Evolutionary conservation across 2,329 filamentous ascomycete species (phyloP).

Genomic region (Xylariaceae sp.): DNA sequence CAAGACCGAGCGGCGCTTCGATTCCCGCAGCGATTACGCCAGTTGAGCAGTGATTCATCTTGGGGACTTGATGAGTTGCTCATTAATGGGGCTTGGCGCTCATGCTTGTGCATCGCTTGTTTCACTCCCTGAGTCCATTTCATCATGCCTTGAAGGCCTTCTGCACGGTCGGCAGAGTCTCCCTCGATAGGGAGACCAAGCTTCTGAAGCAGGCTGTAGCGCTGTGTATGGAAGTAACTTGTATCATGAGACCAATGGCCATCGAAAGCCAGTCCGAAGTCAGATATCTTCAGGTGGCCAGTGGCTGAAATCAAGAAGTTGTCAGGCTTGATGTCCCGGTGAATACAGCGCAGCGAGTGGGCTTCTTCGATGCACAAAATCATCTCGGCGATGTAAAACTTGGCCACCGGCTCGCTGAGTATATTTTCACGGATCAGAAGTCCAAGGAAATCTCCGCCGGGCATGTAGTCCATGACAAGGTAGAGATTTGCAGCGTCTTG

Average conservation of each 20-base stretch:
- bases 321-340: conserved; percentile 94
- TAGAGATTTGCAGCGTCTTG: conserved; percentile 82
- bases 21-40: conserved; percentile 64
- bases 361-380: conserved; percentile 90
- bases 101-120: conserved; percentile 37
- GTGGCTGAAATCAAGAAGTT: conserved; percentile 89
- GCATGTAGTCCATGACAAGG: conserved; percentile 97
- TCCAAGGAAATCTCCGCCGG: conserved; percentile 88
- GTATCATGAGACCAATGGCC: conserved; percentile 93
- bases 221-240: conserved; percentile 76
- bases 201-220: conserved; percentile 71
- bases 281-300: conserved; percentile 90
- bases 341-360: conserved; percentile 82
- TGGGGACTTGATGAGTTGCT: conserved; percentile 13
- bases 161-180: conserved; percentile 60
- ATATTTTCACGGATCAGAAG: conserved; percentile 80
- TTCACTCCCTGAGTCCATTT: conserved; percentile 39
- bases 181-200: conserved; percentile 69
- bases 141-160: conserved; percentile 32
- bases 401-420: conserved; percentile 70
- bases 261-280: conserved; percentile 93
- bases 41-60: conserved; percentile 55
- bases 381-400: conserved; percentile 93
- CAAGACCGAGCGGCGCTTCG: conserved; percentile 75
- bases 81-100: conserved; percentile 34